Evolutionary conservation across 768 basidiomycete genomes (phyloP).

Genomic region (Agrocybe pediades): DNA sequence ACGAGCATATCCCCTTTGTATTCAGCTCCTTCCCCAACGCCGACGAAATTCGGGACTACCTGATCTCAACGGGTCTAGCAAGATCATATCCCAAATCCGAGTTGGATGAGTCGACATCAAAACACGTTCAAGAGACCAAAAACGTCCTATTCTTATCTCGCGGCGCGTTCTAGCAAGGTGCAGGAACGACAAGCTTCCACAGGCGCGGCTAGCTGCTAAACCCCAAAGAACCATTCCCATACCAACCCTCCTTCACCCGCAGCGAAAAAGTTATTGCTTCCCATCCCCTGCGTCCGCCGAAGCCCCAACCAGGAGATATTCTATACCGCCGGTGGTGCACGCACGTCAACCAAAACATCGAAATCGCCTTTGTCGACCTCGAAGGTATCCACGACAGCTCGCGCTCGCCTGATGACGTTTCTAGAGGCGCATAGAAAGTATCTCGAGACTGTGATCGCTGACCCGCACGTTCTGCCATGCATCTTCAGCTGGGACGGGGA

Average conservation of each 20-base stretch:
- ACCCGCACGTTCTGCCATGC: conserved; percentile 39
- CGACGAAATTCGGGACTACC: conserved; percentile 35
- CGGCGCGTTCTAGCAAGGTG: conserved; percentile 52
- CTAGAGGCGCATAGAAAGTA: conserved; percentile 43
- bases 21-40: conserved; percentile 31
- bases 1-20: conserved; percentile 42
- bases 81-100: conserved; percentile 15
- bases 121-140: conserved; percentile 11
- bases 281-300: conserved; percentile 51
- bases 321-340: conserved; percentile 41
- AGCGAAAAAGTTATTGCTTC: conserved; percentile 46
- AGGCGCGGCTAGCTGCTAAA: conserved; percentile 26
- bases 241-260: conserved; percentile 42
- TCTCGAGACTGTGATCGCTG: conserved; percentile 31
- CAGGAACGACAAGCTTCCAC: conserved; percentile 39
- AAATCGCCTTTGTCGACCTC: conserved; percentile 34
- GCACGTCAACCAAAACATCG: conserved; percentile 30
- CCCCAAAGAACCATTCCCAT: conserved; percentile 35
- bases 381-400: conserved; percentile 24
- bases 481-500: conserved; percentile 52
- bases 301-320: conserved; percentile 40
- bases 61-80: conserved; percentile 40
- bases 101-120: not conserved
- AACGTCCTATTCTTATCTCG: conserved; percentile 40
- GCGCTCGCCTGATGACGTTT: conserved; percentile 14